Base-by-base conservation (phyloP, 768 basidiomycete genomes). In the Rhizopogon roseolus region DNA sequence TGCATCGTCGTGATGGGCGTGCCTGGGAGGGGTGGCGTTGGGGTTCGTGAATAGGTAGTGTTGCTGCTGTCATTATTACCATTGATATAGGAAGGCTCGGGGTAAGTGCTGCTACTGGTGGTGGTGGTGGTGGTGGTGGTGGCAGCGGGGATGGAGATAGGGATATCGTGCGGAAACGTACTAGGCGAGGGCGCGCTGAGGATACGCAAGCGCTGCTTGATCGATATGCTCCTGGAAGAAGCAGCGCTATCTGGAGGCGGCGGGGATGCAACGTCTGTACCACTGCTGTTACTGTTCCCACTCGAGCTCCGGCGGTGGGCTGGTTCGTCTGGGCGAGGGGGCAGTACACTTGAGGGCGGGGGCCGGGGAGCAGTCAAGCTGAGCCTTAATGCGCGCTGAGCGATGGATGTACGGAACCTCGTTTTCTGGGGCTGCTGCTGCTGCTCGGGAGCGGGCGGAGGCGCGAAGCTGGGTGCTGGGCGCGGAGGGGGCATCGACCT, bases 401-500 rank as follows among this genome's bases (percentile, higher is more conserved):
- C 71, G 17, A 85, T 69, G 32, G 84, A 81, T 50, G 78, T 81
- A 50, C 86, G 81, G 68, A 84, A 80, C 19, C 34, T 14, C 9
- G 46, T 48, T 48, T 48, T 48, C 19, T 48, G 46, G 13, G 67
- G 59, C 44, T 62, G 58, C n/a, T 59, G 58, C n/a, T 59, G 63
- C 38, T 65, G 60, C 36, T 58, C 63, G 4, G 88, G 88, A 6
- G 87, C 82, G 45, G 85, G 84, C 13, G 88, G 88, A 14, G 85
- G 79, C 6, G 87, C 85, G 46, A 78, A 77, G 27, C 78, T 85
- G 0, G 90, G 88, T 4, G 85, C 80, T 29, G 89, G 89, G 13
- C 86, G 82, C 28, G 82, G 86, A 16, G 88, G 89, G 3, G 88
- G 87, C 66, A 87, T 78, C 4, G 86, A 88, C 17, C 72, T 62